Base-by-base conservation (phyloP, 371 early-diverging fungal species). In the Mortierella sp. region DNA sequence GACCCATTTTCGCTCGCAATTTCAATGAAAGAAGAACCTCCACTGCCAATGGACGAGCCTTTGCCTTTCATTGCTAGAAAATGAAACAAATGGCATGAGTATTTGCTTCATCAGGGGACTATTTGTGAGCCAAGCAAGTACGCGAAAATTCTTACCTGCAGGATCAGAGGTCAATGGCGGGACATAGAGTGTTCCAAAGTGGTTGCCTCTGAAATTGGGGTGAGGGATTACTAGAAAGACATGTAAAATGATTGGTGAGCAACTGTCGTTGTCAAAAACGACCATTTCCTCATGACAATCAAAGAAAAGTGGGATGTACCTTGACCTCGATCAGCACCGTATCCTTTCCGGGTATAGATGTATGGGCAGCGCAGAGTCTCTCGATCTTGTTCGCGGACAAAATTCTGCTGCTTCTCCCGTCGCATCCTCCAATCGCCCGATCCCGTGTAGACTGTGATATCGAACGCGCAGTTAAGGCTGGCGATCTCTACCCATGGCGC, bases 401-500 rank as follows among this genome's bases (percentile, higher is more conserved):
- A 95, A 8, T 88, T 87, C 70, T 93, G 92, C 77, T 95, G 96
- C 48, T 89, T 89, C 16, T 82, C 82, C 44, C 93, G 84, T 40
- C 83, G 69, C 28, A 89, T 90, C 57, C 87, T 83, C 93, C 95
- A 93, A 51, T 90, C 88, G 5, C 93, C 91, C 2, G 91, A 90
- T 31, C 92, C 92, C 19, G 89, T 82, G 64, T 92, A 95, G 1
- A 94, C 77, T 4, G 94, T 91, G 6, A 94, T 77, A 59, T 94
- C 91, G 51, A 95, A 80, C 0, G 93, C 93, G 5, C 91, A 88
- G 37, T 92, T 90, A 8, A 91, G 76, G 44, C 88, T 91, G 0
- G 95, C 94, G 0, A 95, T 94, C 80, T 96, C 96, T 0, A 93
- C 92, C 95, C 95, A 96, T 3, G 93, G 90, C 69, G 90, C 89